Evolutionary conservation across 352 stramenopile genomes (phyloP).

Genomic region (Pythium sp.): DNA sequence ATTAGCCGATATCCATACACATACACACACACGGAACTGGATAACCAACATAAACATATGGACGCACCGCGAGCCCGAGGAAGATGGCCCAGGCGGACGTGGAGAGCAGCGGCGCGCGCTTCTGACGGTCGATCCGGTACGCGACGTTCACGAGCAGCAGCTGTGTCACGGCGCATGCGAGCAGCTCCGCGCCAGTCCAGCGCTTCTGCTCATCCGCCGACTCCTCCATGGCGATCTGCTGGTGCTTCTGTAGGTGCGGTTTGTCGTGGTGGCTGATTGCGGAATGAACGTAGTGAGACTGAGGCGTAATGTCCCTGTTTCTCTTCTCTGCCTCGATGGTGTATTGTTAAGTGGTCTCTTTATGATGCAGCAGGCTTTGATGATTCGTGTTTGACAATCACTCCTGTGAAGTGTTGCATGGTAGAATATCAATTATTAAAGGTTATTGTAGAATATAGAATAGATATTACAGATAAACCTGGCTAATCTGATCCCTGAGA

Average conservation of each 20-base stretch:
- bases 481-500: too few species aligned
- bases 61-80: conserved; percentile 40
- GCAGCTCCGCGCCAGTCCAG: conserved; percentile 42
- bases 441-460: neutral
- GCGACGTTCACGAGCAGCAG: conserved; percentile 51
- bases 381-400: neutral
- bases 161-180: conserved; percentile 45
- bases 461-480: too few species aligned
- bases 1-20: neutral
- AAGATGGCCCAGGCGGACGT: conserved; percentile 55
- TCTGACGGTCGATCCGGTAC: conserved; percentile 49
- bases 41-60: neutral
- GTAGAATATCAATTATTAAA: neutral
- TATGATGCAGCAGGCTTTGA: neutral
- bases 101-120: conserved; percentile 36
- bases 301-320: neutral
- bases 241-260: neutral
- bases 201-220: conserved; percentile 24
- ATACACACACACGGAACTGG: neutral
- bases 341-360: neutral
- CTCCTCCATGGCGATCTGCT: neutral
- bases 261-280: neutral
- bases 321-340: too few species aligned
- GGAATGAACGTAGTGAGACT: neutral
- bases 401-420: neutral